Base-by-base conservation (phyloP, 148 eudicot species). In the Fagopyrum esculentum region DNA sequence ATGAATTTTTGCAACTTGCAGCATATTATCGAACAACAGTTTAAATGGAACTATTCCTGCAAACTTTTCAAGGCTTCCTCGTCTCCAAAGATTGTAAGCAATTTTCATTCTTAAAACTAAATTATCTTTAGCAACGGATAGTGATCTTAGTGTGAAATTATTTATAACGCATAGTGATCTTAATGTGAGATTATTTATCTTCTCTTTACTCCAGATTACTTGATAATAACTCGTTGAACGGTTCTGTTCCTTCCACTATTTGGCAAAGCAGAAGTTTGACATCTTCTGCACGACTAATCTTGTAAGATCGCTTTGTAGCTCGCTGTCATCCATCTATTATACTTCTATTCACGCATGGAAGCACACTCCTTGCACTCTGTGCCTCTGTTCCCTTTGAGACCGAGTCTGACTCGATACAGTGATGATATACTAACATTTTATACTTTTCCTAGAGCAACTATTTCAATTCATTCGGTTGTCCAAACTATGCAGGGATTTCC, bases 51-150 rank as follows among this genome's bases (percentile, higher is more conserved):
- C 86, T 40, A 90, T 94, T 74, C 97, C 97, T 6, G 76, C 79
- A 74, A 87, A 82, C 74, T 84, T 87, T 77, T 87, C 93, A 19
- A 40, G 78, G 75, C 89, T 94, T 72, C 90, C 95, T 63, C 81
- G 72, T 54, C 95, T 94, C 45, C 98, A 94, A 77, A 80, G 77
- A 79, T 75, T 94, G 98, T 94, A 77, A 88, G 97, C 35, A n/a
- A 46, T 26, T 6, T 12, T 12, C 55, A 19, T n/a, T 45, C 6
- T 46, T 47, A 15, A 22, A 47, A 71, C 54, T 71, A 47, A 30
- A 46, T 47, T 71, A 22, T 47, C 9, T 71, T 45, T 71, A 45
- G 15, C 13, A 69, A 45, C 9, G 12, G 3, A 49, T 71, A 8
- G 15, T 17, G 55, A 19, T 9, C 19, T 4, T 9, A 26, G 22